Evolutionary conservation across 371 early-diverging fungal species (phyloP), one percentile per base, ranked within the genome.

Genomic region (Syncephalastrum racemosum): DNA sequence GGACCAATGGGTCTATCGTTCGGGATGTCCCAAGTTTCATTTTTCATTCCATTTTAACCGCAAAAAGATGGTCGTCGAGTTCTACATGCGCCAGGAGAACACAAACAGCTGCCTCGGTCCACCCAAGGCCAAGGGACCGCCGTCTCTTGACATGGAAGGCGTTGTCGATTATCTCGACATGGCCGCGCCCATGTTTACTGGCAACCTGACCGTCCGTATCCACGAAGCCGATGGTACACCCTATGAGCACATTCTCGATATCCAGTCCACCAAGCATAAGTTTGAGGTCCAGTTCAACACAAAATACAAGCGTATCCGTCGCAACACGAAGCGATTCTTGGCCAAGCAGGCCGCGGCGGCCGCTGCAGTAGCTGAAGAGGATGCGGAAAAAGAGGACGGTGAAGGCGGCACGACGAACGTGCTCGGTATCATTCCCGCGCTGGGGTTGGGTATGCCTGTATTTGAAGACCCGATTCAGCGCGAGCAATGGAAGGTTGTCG

Each of bases 211-310:
- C 2, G 90, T 93, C 4, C 85, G 94, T 14, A 89, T 97, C 25
- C 94, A 94, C 50, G 98, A 97, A 74, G 95, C 98, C 1, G 91
- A 92, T 50, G 95, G 95, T 18, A 91, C 90, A 3, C 92, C 92
- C 0, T 97, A 94, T 63, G 97, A 97, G 58, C 95, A 94, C 56
- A 91, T 95, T 22, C 73, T 98, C 16, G 88, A 90, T 44, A 90
- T 98, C 40, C 89, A 91, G 31, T 90, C 90, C 20, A 55, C 60
- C 16, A 60, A 75, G n/a, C 84, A 94, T 62, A 83, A 86, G 47
- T 93, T 90, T 58, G 94, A 96, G 62, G 89, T 98, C 6, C 90
- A 88, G 54, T 98, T 95, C 73, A 94, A 98, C 67, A 95, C 97
- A 13, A 96, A 96, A 68, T 96, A 96, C 70, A 96, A 96, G 78